Conservation (phyloP, 805 yeast species). For the Saccharomycopsis fibuligera region DNA sequence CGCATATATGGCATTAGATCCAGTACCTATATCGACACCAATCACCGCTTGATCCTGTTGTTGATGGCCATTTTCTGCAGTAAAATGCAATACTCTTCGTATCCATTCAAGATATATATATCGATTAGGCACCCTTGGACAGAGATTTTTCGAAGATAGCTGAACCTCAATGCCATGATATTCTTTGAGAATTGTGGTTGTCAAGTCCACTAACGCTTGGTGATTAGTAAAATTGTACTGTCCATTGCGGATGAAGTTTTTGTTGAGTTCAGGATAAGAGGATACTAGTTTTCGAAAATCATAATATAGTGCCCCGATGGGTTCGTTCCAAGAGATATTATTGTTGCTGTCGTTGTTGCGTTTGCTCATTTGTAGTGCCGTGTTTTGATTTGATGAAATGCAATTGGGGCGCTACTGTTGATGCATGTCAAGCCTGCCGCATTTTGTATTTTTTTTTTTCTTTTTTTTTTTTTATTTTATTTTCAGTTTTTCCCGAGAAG, state of each 20-base stretch:
- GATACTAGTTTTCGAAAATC: neutral
- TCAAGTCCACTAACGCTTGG: constrained; percentile 1
- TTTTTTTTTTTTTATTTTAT: too few relatives aligned
- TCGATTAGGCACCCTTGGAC: constrained; percentile 21
- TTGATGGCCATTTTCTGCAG: neutral
- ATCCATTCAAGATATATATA: constrained; percentile 16
- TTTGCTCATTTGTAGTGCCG: too few relatives aligned
- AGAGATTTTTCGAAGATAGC: constrained; percentile 8
- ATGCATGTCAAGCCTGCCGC: too few relatives aligned
- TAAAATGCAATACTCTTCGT: neutral
- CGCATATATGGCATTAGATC: constrained; percentile 40
- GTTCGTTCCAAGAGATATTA: constrained; percentile 1
- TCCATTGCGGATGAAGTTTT: neutral
- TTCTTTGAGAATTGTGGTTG: constrained; percentile 8
- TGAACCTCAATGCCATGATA: constrained; percentile 9
- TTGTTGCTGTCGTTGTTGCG: too few relatives aligned
- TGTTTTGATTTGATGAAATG: too few relatives aligned
- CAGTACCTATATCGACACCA: constrained; percentile 40
- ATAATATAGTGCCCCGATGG: neutral
- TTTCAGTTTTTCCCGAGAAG: too few relatives aligned
- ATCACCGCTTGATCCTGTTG: constrained; percentile 42
- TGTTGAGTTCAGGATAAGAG: constrained; percentile 3
- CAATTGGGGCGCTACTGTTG: too few relatives aligned
- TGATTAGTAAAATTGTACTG: constrained; percentile 5
- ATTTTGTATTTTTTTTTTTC: too few relatives aligned